Evolutionary conservation across 73 alveolate genomes (phyloP), one percentile per base, ranked within the genome.

Genomic region (Loxodes magnus): DNA sequence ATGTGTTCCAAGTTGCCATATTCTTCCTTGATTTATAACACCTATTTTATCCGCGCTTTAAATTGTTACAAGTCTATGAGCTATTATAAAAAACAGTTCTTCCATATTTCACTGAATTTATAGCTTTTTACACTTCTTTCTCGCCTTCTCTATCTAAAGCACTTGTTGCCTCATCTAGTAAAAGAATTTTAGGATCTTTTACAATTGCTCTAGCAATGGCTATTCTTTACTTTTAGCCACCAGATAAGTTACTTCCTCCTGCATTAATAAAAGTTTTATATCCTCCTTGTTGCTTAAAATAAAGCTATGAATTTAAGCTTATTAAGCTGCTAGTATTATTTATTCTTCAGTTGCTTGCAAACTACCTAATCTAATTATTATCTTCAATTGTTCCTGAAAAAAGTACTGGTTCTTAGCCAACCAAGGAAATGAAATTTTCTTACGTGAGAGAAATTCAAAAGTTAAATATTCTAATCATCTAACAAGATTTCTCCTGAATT

Each of bases 321-420:
- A 50, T 24, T 65, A 42, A 28, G 84, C 60, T 6, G 77, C 90
- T 6, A 54, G 54, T 23, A 58, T 84, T 36, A 83, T 73, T 36
- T 79, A 74, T 61, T 67, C 43, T 6, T 41, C 71, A 19, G 79
- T 57, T 19, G 85, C 76, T 35, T 56, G 25, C 10, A 56, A 75
- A 37, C 76, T 51, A 7, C 93, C 91, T 35, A 86, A 86, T 26
- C 44, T 38, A 25, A 91, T n/a, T 92, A 73, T 92, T 92, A 35
- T 88, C 94, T 33, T 62, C 53, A 10, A 92, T 84, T 1, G 96
- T 33, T 23, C 85, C 56, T 61, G 77, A 67, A 60, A 88, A 84
- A 35, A 88, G 68, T 24, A 80, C 71, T 7, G 97, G 97, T 39
- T 92, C 99, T 82, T 94, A 91, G 59, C 90, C 74, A 28, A 94